Conservation (phyloP, 2,329 filamentous ascomycete genomes). For the Microsporum audouinii region DNA sequence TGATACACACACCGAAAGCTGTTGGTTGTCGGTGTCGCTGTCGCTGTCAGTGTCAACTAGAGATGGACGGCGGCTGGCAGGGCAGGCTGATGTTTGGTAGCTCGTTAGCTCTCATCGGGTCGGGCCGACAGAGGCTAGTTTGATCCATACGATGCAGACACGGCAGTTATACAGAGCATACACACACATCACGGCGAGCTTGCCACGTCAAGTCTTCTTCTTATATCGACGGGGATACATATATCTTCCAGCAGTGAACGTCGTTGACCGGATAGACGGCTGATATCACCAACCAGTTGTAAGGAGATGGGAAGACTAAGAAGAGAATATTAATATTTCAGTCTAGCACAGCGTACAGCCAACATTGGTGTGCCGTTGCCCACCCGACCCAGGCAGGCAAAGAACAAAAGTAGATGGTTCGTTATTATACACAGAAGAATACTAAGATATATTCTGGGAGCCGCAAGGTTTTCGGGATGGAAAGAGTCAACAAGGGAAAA, state of each 20-base stretch:
- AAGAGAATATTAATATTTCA: slow-evolving; percentile 1
- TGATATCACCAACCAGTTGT: neutral
- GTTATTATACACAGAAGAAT: slow-evolving; percentile 3
- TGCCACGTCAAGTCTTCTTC: neutral
- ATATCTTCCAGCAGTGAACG: neutral
- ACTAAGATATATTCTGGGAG: neutral
- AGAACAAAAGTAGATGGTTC: neutral
- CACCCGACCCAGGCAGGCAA: neutral
- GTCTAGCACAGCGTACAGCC: neutral
- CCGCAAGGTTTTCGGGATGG: neutral
- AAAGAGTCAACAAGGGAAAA: neutral
- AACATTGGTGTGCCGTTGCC: neutral
- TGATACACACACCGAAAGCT: no score
- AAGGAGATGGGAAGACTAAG: neutral
- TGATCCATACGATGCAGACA: no score
- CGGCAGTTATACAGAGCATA: no score
- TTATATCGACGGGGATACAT: neutral
- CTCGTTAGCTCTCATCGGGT: no score
- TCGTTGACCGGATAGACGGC: neutral
- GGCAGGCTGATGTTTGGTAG: no score
- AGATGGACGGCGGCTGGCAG: no score
- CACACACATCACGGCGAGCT: neutral
- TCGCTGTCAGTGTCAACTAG: no score
- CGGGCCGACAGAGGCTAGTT: no score
- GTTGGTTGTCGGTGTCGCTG: no score